Evolutionary conservation across 1,284 basidiomycete species (phyloP).

Genomic region (Cryptococcus neoformans): DNA sequence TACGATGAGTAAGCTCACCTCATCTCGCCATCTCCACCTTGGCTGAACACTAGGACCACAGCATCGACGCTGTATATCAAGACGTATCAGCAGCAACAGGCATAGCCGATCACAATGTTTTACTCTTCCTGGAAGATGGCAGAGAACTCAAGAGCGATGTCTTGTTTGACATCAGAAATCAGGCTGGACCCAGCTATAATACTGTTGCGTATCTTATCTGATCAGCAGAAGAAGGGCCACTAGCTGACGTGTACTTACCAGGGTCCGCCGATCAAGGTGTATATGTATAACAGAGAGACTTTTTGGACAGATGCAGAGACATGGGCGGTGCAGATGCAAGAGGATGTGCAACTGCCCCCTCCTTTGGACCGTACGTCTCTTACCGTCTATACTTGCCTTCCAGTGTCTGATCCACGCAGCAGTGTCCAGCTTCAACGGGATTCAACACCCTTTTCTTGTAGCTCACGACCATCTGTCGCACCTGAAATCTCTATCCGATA

Average conservation of each 20-base stretch:
- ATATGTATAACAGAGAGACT: slow-evolving; percentile 43
- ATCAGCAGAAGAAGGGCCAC: too few relatives aligned
- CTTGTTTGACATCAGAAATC: slow-evolving; percentile 37
- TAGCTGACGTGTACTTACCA: neutral
- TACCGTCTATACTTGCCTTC: neutral
- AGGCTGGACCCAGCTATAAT: slow-evolving; percentile 31
- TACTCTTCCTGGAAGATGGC: slow-evolving; percentile 46
- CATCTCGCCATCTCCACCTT: neutral
- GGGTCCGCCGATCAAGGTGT: slow-evolving; percentile 18
- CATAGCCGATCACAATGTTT: slow-evolving; percentile 29
- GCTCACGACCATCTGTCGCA: slow-evolving; percentile 42
- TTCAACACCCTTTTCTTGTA: slow-evolving; percentile 38
- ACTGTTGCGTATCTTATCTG: neutral
- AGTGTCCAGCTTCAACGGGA: slow-evolving; percentile 7
- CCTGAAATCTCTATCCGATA: slow-evolving; percentile 40
- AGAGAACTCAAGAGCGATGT: slow-evolving; percentile 35
- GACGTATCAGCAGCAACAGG: slow-evolving; percentile 24
- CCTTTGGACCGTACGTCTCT: slow-evolving; percentile 31
- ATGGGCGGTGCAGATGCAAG: slow-evolving; percentile 35
- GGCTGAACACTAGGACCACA: slow-evolving; percentile 3
- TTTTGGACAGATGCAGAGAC: slow-evolving; percentile 43
- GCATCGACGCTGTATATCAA: slow-evolving; percentile 32
- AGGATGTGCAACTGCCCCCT: slow-evolving; percentile 37
- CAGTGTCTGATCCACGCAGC: neutral
- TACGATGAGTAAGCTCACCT: slow-evolving; percentile 33